Evolutionary conservation across 73 alveolate genomes (phyloP).

Genomic region (Durusdinium trenchii): DNA sequence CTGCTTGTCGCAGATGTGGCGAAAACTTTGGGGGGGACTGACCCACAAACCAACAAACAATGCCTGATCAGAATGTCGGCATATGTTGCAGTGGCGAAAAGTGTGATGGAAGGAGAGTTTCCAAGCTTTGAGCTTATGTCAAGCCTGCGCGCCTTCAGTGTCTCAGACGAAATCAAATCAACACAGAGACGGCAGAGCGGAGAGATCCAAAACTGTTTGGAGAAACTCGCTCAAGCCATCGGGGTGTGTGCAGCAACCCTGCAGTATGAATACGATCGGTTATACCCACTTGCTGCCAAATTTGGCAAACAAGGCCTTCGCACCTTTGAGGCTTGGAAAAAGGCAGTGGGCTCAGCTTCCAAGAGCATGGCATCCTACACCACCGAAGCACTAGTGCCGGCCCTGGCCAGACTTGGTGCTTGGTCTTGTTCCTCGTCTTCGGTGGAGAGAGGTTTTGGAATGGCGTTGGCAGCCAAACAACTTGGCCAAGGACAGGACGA

Average conservation of each 20-base stretch:
- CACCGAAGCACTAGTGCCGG: neutral
- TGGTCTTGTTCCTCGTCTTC: constrained; percentile 13
- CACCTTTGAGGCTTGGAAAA: neutral
- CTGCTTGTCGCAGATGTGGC: constrained; percentile 11
- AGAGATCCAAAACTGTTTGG: neutral
- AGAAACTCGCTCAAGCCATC: neutral
- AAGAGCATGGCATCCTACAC: neutral
- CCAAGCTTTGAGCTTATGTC: constrained; percentile 12
- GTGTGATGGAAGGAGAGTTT: neutral
- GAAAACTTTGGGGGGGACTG: neutral
- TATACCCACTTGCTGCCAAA: constrained; percentile 1
- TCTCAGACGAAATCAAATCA: neutral
- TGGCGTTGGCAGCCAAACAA: neutral
- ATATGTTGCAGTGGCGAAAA: neutral
- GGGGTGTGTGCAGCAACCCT: neutral
- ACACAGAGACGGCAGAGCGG: neutral
- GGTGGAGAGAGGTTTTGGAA: constrained; percentile 13
- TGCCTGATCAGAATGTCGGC: constrained; percentile 8
- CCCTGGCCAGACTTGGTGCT: neutral
- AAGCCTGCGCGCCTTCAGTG: neutral
- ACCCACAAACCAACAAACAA: neutral
- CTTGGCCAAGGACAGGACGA: constrained; percentile 9
- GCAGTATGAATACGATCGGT: neutral
- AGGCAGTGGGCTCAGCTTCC: neutral
- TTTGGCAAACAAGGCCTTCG: neutral